phyloP scores from a whole-genome alignment of 2,329 filamentous ascomycete genomes.

The Byssochlamys sp. region DNA sequence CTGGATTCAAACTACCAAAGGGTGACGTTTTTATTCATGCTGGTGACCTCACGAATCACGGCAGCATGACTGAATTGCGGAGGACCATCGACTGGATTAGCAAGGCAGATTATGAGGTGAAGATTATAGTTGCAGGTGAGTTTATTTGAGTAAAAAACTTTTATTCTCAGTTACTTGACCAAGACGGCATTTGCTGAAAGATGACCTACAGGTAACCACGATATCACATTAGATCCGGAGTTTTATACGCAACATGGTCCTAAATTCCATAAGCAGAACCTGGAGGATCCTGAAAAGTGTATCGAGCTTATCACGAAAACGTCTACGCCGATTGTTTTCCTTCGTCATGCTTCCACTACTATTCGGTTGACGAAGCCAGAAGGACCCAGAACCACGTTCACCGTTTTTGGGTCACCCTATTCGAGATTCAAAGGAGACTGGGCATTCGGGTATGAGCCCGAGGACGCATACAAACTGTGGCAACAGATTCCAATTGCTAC shows the following conservation, averaged over 20 bases:
- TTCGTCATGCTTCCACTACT: conserved; percentile 40
- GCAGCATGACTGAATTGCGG: conserved; percentile 42
- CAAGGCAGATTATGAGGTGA: conserved; percentile 44
- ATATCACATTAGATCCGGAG: conserved; percentile 43
- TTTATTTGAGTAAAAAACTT: background rate
- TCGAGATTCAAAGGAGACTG: conserved; percentile 40
- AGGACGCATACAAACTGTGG: conserved; percentile 39
- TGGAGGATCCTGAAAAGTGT: conserved; percentile 38
- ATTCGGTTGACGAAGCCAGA: conserved; percentile 36
- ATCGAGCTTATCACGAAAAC: conserved; percentile 31
- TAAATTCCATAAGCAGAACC: conserved; percentile 36
- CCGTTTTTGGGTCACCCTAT: conserved; percentile 51
- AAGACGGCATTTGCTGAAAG: background rate
- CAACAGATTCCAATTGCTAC: conserved; percentile 40
- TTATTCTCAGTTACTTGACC: background rate
- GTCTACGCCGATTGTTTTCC: conserved; percentile 41
- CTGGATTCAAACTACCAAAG: conserved; percentile 42
- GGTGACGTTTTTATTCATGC: conserved; percentile 53
- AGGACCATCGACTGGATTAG: conserved; percentile 46
- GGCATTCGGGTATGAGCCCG: conserved; percentile 47
- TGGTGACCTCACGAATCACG: conserved; percentile 50
- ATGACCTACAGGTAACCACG: conserved; percentile 44
- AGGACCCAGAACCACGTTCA: conserved; percentile 42
- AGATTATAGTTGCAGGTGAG: conserved; percentile 47
- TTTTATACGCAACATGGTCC: conserved; percentile 38